These are phyloP conservation scores for Colletotrichum karsti DNA, from an alignment of 2,329 filamentous ascomycete species.

Conservation along the genomic window DNA sequence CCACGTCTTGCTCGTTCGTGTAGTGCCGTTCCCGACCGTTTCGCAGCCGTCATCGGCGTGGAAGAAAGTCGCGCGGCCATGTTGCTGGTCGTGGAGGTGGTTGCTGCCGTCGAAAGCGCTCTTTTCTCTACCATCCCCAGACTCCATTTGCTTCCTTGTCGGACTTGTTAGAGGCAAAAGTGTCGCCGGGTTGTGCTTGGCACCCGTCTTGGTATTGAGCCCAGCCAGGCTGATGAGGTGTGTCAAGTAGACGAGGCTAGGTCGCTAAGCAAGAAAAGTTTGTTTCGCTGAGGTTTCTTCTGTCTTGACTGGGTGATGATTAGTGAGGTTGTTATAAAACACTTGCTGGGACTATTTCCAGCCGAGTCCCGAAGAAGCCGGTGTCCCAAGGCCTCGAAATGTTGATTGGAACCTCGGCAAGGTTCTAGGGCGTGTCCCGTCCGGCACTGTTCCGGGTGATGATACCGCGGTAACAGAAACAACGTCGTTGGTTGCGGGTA, in stretches of 20 bases:
- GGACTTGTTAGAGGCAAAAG: not conserved
- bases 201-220: not conserved
- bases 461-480: no score
- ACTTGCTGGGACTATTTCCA: not conserved
- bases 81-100: no score
- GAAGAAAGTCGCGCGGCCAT: not conserved
- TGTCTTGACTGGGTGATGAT: not conserved
- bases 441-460: not conserved
- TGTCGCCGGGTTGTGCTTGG: slow-evolving; percentile 18
- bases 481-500: no score
- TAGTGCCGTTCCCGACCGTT: not conserved
- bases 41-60: no score
- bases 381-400: not conserved
- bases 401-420: not conserved
- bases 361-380: slow-evolving; percentile 9
- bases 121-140: no score
- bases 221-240: slow-evolving; percentile 14
- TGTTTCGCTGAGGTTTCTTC: slow-evolving; percentile 12
- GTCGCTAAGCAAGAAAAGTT: slow-evolving; percentile 1
- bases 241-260: slow-evolving; percentile 12
- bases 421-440: not conserved
- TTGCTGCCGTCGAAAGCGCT: no score
- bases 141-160: no score
- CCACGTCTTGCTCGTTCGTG: not conserved
- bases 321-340: not conserved